Percentiles rank a stretch among this genome's conserved stretches.
Conservation (phyloP, 495 filamentous ascomycete species). For the Penicillium daleae region DNA sequence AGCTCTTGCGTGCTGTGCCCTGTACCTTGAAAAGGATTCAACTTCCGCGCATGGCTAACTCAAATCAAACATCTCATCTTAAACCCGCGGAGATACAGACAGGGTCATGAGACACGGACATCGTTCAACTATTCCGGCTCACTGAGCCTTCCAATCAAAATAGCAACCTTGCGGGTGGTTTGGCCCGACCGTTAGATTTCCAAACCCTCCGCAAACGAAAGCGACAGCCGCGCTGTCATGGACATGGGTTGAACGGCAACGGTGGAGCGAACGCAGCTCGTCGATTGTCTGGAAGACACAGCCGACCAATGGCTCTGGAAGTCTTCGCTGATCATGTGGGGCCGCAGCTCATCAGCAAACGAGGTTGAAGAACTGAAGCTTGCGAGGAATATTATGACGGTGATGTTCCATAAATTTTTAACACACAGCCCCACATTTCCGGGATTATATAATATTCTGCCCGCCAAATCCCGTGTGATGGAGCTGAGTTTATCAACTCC, state of each 20-base stretch:
- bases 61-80: background rate
- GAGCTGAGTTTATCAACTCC: no score
- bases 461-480: no score
- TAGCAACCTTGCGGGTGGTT: background rate
- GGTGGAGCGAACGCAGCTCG: background rate
- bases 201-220: background rate
- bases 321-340: conserved; percentile 5
- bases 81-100: background rate
- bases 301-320: background rate
- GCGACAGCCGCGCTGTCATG: background rate
- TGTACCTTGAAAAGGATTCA: background rate
- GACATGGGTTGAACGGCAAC: background rate
- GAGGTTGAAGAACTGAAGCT: background rate
- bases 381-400: background rate
- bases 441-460: no score
- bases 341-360: background rate
- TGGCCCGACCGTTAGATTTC: background rate
- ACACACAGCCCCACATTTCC: no score
- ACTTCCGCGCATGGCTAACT: background rate
- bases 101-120: background rate
- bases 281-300: background rate
- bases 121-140: background rate
- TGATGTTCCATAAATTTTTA: no score
- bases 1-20: background rate
- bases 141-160: background rate